Base-by-base conservation (phyloP, 768 basidiomycete genomes). In the Boletus rubropictus region DNA sequence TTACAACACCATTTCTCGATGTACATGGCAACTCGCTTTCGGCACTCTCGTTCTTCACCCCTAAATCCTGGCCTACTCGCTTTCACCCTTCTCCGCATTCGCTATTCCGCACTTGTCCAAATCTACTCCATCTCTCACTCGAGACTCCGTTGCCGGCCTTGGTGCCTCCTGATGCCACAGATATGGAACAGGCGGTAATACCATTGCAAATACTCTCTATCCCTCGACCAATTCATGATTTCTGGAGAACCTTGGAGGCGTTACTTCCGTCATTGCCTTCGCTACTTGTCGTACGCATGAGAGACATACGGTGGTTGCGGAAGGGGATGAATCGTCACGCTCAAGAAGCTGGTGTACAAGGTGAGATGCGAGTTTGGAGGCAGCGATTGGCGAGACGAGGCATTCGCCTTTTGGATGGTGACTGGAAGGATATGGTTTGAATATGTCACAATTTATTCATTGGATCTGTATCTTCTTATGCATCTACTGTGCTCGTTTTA, bases 361-460 rank as follows among this genome's bases (percentile, higher is more conserved):
- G 87, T 35, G 84, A 88, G 61, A 82, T 91, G 79, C 69, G 72
- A 52, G 77, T 81, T 47, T 91, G 89, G 89, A 74, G 73, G 50
- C 73, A 77, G 39, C 75, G 82, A 43, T 69, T 91, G 27, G 69
- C 68, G 10, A 71, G 79, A 46, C 70, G 76, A 56, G 71, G 77
- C 1, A 75, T 91, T 39, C 72, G 74, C 18, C 65, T 91, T 24
- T 68, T 90, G 44, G 89, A 91, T 57, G 73, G 76, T 14, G 80
- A 86, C 48, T 89, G 89, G 86, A 80, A 73, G 50, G 74, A 76
- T 49, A 66, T 67, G 46, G 51, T 48, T 12, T 62, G 40, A 54
- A 45, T 31, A 45, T 44, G 31, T 27, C 29, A 10, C 20, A 34
- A 43, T 51, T 10, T 51, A 34, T 33, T 39, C 6, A 7, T 29